Percentiles rank a stretch among this genome's conserved stretches.
These are phyloP conservation scores for Chrysosporium keratinophilum DNA, from an alignment of 2,329 filamentous ascomycete genomes.

Conservation along the genomic window DNA sequence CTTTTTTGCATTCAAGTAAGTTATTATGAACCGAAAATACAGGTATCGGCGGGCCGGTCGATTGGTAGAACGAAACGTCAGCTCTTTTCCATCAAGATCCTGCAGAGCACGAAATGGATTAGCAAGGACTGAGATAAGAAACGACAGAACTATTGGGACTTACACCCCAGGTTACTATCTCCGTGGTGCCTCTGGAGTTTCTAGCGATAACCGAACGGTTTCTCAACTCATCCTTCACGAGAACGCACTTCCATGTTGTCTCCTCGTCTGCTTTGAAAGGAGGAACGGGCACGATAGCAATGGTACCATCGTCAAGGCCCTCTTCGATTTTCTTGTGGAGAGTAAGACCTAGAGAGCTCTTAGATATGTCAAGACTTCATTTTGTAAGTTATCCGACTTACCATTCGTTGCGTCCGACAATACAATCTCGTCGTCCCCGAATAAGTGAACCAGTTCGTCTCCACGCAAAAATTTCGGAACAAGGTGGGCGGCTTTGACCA, in stretches of 20 bases:
- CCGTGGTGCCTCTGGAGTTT: neutral
- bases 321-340: conserved; percentile 12
- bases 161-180: conserved; percentile 11
- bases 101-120: conserved; percentile 8
- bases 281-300: conserved; percentile 16
- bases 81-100: conserved; percentile 16
- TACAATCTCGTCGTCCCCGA: conserved; percentile 15
- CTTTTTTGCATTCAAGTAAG: conserved; percentile 14
- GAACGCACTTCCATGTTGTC: conserved; percentile 15
- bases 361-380: neutral
- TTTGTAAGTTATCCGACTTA: neutral
- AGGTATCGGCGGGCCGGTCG: conserved; percentile 18
- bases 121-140: neutral
- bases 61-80: conserved; percentile 16
- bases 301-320: conserved; percentile 14
- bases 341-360: conserved; percentile 8
- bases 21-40: conserved; percentile 20
- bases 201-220: conserved; percentile 4
- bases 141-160: conserved; percentile 2
- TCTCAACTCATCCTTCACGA: conserved; percentile 12
- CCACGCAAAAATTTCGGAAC: conserved; percentile 16
- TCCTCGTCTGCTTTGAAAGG: neutral
- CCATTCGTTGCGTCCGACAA: conserved; percentile 16
- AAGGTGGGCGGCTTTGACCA: conserved; percentile 17
- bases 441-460: conserved; percentile 17